A percentile compares a stretch with the other conserved stretches of the same genome.
phyloP scores from a whole-genome alignment of 345 rosid genomes.

The Capsella bursapastoris region DNA sequence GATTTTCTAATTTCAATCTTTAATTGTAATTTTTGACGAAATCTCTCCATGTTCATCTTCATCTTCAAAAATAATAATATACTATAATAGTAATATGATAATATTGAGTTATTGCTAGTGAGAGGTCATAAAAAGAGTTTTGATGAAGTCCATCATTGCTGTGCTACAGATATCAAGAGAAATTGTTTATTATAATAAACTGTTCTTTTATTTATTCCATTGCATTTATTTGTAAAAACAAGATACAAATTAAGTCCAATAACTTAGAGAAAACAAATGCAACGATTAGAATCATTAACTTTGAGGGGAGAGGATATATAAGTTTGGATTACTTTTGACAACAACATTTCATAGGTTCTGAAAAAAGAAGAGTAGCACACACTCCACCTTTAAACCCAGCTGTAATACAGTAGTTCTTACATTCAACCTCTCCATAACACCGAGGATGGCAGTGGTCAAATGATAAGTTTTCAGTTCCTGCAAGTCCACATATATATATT shows the following conservation, averaged over 20 bases:
- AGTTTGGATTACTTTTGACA: not conserved
- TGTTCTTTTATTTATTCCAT: too few relatives aligned
- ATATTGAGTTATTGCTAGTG: not conserved
- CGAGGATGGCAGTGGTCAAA: not conserved
- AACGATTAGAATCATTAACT: not conserved
- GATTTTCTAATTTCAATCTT: not conserved
- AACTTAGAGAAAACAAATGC: not conserved
- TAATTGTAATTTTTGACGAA: too few relatives aligned
- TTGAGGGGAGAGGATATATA: too few relatives aligned
- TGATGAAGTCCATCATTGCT: not conserved
- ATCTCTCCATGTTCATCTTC: not conserved
- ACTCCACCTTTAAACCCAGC: not conserved
- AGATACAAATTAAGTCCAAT: not conserved
- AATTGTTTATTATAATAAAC: too few relatives aligned
- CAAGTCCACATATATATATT: too few relatives aligned
- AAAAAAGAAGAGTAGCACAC: not conserved
- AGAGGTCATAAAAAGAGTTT: not conserved
- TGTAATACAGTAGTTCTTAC: not conserved
- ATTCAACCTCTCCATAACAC: not conserved
- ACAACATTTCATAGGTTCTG: not conserved
- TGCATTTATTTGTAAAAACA: not conserved
- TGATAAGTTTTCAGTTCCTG: too few relatives aligned
- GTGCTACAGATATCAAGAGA: too few relatives aligned
- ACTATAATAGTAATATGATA: too few relatives aligned
- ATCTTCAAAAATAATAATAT: not conserved